A percentile compares a stretch with the other conserved stretches of the same genome.
Conservation (phyloP, 192 early-diverging fungal species). For the Coemansia guatemalensis region DNA sequence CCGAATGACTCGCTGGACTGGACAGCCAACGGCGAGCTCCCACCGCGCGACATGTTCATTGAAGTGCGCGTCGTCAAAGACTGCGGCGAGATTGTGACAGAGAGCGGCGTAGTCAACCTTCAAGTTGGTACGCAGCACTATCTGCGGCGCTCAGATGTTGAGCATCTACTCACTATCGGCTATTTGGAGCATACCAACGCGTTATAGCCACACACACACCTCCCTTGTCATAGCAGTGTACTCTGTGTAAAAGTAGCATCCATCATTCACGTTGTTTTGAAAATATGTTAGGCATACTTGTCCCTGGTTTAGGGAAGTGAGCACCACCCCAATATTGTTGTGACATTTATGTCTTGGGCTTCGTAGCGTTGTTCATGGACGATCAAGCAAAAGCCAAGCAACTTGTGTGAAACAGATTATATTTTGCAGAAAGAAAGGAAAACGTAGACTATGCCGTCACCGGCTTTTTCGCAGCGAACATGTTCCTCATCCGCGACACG, state of each 20-base stretch:
- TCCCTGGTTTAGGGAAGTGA: no score
- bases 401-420: neutral
- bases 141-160: conserved; percentile 83
- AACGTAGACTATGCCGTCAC: conserved; percentile 8
- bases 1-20: conserved; percentile 67
- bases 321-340: no score
- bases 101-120: conserved; percentile 77
- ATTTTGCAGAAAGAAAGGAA: neutral
- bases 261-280: neutral
- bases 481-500: conserved; percentile 46
- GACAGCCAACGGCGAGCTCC: conserved; percentile 67
- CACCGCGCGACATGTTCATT: conserved; percentile 91
- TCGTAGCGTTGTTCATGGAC: no score
- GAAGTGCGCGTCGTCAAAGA: conserved; percentile 86
- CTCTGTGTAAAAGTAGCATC: neutral
- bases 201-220: neutral
- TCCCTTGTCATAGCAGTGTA: neutral
- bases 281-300: no score
- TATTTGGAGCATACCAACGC: conserved; percentile 74
- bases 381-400: no score
- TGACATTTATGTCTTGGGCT: no score
- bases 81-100: conserved; percentile 87
- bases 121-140: conserved; percentile 83
- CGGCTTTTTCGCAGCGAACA: conserved; percentile 36
- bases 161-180: conserved; percentile 82